These are phyloP conservation scores for Durusdinium trenchii DNA, from an alignment of 73 alveolate species.

Conservation along the genomic window DNA sequence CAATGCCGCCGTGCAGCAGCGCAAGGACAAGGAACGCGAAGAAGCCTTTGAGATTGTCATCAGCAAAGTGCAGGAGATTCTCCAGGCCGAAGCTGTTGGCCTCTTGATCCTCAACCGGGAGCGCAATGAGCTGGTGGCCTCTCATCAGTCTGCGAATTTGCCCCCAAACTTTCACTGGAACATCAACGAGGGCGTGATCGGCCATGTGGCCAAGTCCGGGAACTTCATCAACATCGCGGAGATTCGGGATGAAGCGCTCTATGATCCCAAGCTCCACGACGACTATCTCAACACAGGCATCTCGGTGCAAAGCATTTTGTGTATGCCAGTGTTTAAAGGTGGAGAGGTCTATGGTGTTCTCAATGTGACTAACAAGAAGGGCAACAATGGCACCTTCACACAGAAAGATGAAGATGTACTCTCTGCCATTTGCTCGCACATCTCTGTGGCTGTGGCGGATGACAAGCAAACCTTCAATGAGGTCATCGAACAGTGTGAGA, in stretches of 20 bases:
- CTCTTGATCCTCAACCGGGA: conserved; percentile 51
- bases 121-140: conserved; percentile 34
- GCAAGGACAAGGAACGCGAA: conserved; percentile 85
- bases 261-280: conserved; percentile 64
- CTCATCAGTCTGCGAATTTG: conserved; percentile 39
- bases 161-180: conserved; percentile 64
- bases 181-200: conserved; percentile 42
- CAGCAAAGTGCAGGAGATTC: conserved; percentile 71
- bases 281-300: conserved; percentile 70
- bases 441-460: conserved; percentile 57
- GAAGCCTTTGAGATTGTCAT: conserved; percentile 60
- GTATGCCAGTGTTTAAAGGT: conserved; percentile 80
- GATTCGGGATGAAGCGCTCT: conserved; percentile 66
- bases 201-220: conserved; percentile 73
- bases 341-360: conserved; percentile 92
- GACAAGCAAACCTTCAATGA: conserved; percentile 88
- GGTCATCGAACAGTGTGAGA: conserved; percentile 93
- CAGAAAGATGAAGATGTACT: conserved; percentile 89
- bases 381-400: conserved; percentile 47
- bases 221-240: conserved; percentile 74
- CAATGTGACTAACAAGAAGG: conserved; percentile 46
- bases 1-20: conserved; percentile 73
- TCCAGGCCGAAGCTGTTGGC: conserved; percentile 66
- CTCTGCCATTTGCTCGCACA: conserved; percentile 80
- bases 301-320: conserved; percentile 71